Base-by-base conservation (phyloP, 495 filamentous ascomycete genomes). In the Xanthoparmelia taractica region DNA sequence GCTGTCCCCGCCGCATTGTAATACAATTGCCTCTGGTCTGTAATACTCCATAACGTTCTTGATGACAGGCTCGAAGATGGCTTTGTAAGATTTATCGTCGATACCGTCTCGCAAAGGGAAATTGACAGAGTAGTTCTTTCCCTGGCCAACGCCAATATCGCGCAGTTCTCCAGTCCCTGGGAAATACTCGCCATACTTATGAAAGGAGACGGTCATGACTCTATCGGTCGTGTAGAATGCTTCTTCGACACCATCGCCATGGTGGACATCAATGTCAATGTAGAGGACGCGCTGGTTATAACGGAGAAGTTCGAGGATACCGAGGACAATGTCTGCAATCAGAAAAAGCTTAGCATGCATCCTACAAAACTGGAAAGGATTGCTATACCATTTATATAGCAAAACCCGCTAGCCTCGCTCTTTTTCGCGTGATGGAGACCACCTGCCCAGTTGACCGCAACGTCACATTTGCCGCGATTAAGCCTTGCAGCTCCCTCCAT, bases 161-260 rank as follows among this genome's bases (percentile, higher is more conserved):
- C 95, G 86, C 59, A 96, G 85, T 74, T 97, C 93, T 67, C 94
- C 94, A 3, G 94, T 98, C 61, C 95, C 95, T 8, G 94, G 94
- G 74, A 98, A 98, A 73, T 97, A 98, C 70, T 97, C 94, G 73
- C 95, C 94, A 75, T 96, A 98, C 69, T 98, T 98, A 78, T 98
- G 94, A 75, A 97, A 97, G 20, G 91, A 96, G 45, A 92, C 87
- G 0, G 95, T 97, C 93, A 98, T 96, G 71, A 98, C 94, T 68
- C 94, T 86, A 76, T 98, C 93, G 20, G 94, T 98, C 25, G 92
- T 94, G 71, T 95, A 96, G 69, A 98, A 98, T 10, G 94, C 94
- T 71, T 97, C 93, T 74, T 98, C 94, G 29, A 98, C 94, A 64
- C 94, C 94, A 72, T 98, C 94, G 47, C 94, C 94, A 69, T 98